Base-by-base conservation (phyloP, 1,139 yeast genomes). In the Yamadazyma blattariae region DNA sequence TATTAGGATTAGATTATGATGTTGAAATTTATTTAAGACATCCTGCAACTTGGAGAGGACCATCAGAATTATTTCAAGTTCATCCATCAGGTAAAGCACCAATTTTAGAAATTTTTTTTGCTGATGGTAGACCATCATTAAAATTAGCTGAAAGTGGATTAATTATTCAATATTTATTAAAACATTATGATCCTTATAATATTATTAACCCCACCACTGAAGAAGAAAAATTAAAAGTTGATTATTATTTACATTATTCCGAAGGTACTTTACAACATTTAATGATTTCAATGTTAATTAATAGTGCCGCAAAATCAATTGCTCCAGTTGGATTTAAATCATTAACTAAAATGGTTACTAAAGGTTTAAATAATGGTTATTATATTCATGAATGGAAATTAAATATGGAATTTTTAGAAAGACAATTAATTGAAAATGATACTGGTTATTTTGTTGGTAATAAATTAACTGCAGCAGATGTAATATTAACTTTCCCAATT, bases 61-160 rank as follows among this genome's bases (percentile, higher is more conserved):
- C 73, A 4, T 49, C 56, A 26, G 79, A 68, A 25, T 56, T 78
- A 28, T 67, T 65, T 40, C 63, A 71, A 27, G 66, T 77, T 8
- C 82, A 78, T 45, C 81, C 82, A 5, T 51, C 72, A 4, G 84
- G 83, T 1, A 76, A 75, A 47, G 59, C 77, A 1, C 85, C 86
- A 0, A 52, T 78, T 4, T 52, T 77, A 30, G 77, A 73, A 37
- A 60, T 77, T 14, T 49, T 56, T n/a, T 65, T 58, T 37, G 67
- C 59, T 20, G 74, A 74, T 48, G 79, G 79, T 9, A 56, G 61
- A 27, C 48, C 48, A 5, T 47, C 51, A 8, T 34, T 62, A 16
- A 52, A 55, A 35, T 53, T 74, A 26, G 71, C 69, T 5, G 81
- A 75, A 47, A 63, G 70, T 35, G 80, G 80, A 1, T 57, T 57